These are phyloP conservation scores for Melanopsichium pennsylvanicum DNA, from an alignment of 1,284 basidiomycete genomes.

Conservation along the genomic window DNA sequence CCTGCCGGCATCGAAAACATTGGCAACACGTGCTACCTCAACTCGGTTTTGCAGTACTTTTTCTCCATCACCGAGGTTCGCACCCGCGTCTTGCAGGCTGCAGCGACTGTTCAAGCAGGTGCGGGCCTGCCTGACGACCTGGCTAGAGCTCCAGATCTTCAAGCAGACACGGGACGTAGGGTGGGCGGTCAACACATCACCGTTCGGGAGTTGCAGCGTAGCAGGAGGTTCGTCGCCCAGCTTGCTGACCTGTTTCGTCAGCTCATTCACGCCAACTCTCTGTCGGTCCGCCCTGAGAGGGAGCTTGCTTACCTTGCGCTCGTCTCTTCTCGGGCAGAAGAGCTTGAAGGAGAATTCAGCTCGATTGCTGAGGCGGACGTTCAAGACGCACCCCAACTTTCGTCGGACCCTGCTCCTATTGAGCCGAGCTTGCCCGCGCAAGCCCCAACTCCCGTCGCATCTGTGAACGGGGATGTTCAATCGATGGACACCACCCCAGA, in stretches of 20 bases:
- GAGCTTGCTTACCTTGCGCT: slow-evolving; percentile 91
- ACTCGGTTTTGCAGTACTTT: slow-evolving; percentile 88
- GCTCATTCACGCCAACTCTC: slow-evolving; percentile 74
- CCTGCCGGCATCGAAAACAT: slow-evolving; percentile 89
- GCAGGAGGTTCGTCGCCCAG: slow-evolving; percentile 78
- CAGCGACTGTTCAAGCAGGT: slow-evolving; percentile 69
- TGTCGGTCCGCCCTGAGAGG: slow-evolving; percentile 80
- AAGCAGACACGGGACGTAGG: slow-evolving; percentile 58
- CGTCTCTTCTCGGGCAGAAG: slow-evolving; percentile 86
- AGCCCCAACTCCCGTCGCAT: background rate
- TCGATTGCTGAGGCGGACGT: slow-evolving; percentile 1
- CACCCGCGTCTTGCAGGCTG: slow-evolving; percentile 75
- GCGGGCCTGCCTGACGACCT: background rate
- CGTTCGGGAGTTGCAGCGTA: slow-evolving; percentile 78
- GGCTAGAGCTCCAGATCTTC: background rate
- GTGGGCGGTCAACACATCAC: slow-evolving; percentile 86
- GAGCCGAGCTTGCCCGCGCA: background rate
- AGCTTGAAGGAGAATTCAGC: slow-evolving; percentile 63
- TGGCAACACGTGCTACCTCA: slow-evolving; percentile 91
- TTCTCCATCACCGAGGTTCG: slow-evolving; percentile 90
- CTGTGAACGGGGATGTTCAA: background rate
- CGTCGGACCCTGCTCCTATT: slow-evolving; percentile 8
- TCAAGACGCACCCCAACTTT: background rate
- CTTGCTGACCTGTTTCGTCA: slow-evolving; percentile 80
- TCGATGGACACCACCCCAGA: slow-evolving; percentile 31